A percentile compares a stretch with the other conserved stretches of the same genome.
Conservation (phyloP, 2,329 filamentous ascomycete genomes). For the Fusarium musae region DNA sequence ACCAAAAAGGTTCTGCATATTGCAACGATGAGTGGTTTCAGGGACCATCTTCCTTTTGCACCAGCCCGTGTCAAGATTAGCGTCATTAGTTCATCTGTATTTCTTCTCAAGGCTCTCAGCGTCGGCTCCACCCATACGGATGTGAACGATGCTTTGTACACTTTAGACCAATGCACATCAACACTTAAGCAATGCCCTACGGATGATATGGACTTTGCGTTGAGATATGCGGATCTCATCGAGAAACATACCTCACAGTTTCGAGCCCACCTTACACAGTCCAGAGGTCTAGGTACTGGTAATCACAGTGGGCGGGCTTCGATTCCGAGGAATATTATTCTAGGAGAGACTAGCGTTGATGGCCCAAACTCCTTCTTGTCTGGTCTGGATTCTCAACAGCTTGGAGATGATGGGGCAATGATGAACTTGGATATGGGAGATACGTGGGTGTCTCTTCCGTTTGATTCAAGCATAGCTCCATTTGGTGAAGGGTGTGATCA, state of each 20-base stretch:
- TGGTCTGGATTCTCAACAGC: not conserved
- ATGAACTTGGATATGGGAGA: constrained; percentile 8
- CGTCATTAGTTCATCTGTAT: constrained; percentile 39
- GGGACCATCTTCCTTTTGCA: constrained; percentile 22
- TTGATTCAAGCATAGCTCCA: constrained; percentile 23
- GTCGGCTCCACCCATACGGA: constrained; percentile 27
- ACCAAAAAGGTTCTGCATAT: constrained; percentile 27
- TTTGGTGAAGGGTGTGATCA: constrained; percentile 21
- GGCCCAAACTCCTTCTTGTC: not conserved
- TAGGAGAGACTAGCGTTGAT: not conserved
- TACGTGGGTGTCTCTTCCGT: constrained; percentile 20
- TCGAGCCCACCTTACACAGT: constrained; percentile 12
- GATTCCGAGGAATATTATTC: not conserved
- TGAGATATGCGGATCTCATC: constrained; percentile 38
- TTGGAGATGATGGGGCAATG: not conserved
- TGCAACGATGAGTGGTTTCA: constrained; percentile 28
- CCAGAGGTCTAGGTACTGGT: not conserved
- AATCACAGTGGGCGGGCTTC: not conserved
- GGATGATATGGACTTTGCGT: constrained; percentile 42
- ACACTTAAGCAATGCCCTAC: constrained; percentile 19
- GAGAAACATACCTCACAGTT: constrained; percentile 37
- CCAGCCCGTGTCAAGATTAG: constrained; percentile 31
- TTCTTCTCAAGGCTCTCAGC: constrained; percentile 38
- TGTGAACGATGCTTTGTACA: constrained; percentile 15
- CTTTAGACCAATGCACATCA: constrained; percentile 30